These are phyloP conservation scores for Durusdinium trenchii DNA, from an alignment of 73 alveolate species.

Conservation along the genomic window DNA sequence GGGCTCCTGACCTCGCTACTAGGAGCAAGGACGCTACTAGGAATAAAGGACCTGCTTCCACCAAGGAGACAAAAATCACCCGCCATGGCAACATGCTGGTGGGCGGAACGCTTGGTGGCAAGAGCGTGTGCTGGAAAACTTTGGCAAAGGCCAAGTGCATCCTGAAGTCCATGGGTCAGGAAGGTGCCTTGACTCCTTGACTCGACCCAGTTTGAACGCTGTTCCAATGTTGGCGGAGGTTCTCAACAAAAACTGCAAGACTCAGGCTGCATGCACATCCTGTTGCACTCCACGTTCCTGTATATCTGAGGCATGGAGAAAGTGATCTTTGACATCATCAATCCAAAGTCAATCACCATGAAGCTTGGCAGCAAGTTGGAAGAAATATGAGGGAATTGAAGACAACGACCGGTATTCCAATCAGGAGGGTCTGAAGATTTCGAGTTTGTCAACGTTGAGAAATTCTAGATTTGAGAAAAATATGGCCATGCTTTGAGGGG, in stretches of 20 bases:
- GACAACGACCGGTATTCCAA: too few relatives aligned
- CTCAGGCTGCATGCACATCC: neutral
- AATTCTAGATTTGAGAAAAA: too few relatives aligned
- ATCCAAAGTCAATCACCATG: slow-evolving; percentile 98
- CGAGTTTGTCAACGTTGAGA: too few relatives aligned
- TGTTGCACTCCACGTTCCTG: neutral
- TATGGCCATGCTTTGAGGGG: too few relatives aligned
- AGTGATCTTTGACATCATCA: slow-evolving; percentile 96
- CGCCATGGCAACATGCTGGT: slow-evolving; percentile 97
- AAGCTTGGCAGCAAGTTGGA: neutral
- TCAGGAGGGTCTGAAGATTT: too few relatives aligned
- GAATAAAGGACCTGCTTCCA: too few relatives aligned
- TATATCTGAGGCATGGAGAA: slow-evolving; percentile 69
- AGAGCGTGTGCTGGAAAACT: slow-evolving; percentile 99
- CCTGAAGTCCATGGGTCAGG: slow-evolving; percentile 93
- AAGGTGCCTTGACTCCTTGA: slow-evolving; percentile 30
- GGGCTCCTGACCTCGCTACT: too few relatives aligned
- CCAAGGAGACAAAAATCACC: slow-evolving; percentile 94
- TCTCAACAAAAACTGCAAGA: neutral
- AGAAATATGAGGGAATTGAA: too few relatives aligned
- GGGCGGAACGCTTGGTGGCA: slow-evolving; percentile 99
- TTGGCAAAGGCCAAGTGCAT: slow-evolving; percentile 97
- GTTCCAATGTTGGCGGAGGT: too few relatives aligned
- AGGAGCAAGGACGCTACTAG: too few relatives aligned
- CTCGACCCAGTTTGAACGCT: neutral